These are phyloP conservation scores for Phallus indusiatus DNA, from an alignment of 768 basidiomycete genomes.

Conservation along the genomic window DNA sequence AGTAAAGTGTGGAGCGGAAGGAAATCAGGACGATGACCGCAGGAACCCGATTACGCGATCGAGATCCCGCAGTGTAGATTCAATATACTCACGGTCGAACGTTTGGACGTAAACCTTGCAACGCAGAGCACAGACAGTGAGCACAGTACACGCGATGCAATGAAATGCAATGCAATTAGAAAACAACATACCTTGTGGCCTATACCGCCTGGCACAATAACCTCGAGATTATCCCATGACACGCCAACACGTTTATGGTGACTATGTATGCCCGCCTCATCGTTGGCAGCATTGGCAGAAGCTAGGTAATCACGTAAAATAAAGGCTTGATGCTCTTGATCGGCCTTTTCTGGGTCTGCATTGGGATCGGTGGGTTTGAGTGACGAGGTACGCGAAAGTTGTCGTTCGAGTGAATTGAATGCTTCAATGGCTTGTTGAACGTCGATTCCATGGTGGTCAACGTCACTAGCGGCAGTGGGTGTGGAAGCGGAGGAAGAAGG, in stretches of 20 bases:
- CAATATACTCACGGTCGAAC: constrained; percentile 40
- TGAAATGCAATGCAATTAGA: background rate
- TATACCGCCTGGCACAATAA: constrained; percentile 46
- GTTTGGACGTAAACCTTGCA: constrained; percentile 47
- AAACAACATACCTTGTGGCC: constrained; percentile 42
- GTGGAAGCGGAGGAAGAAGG: background rate
- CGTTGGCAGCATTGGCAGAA: constrained; percentile 55
- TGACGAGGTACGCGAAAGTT: constrained; percentile 10
- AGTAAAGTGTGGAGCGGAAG: background rate
- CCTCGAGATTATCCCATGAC: constrained; percentile 61
- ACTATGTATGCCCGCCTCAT: constrained; percentile 46
- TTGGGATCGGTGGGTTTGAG: background rate
- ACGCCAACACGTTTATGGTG: constrained; percentile 68
- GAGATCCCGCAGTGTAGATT: background rate
- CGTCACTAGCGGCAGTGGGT: background rate
- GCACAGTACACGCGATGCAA: background rate
- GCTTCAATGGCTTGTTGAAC: constrained; percentile 13
- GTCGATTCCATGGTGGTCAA: constrained; percentile 10
- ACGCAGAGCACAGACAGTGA: background rate
- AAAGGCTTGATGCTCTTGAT: constrained; percentile 31
- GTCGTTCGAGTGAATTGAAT: constrained; percentile 13
- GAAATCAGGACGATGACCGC: no score
- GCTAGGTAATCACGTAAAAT: constrained; percentile 62
- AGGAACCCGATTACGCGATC: background rate
- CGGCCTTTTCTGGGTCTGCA: constrained; percentile 34